These are phyloP conservation scores for Protomyces pachydermus DNA, from an alignment of 1,139 yeast species.

Conservation along the genomic window DNA sequence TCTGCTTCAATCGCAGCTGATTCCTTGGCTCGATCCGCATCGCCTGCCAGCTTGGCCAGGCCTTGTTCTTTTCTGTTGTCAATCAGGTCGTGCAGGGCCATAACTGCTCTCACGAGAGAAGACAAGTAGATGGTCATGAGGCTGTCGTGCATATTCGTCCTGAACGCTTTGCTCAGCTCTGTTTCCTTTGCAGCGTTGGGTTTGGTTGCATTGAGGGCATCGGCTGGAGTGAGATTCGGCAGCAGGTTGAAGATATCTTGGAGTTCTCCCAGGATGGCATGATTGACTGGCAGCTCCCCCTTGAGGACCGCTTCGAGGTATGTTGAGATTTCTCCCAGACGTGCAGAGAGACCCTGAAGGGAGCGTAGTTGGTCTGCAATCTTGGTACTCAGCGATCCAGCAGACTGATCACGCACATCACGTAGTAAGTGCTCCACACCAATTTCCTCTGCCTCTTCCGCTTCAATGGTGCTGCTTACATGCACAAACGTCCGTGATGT, in stretches of 20 bases:
- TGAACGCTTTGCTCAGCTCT: constrained; percentile 66
- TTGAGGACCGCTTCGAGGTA: constrained; percentile 72
- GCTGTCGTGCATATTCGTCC: constrained; percentile 90
- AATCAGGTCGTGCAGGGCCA: constrained; percentile 93
- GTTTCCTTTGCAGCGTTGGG: constrained; percentile 39
- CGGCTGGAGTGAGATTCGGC: constrained; percentile 60
- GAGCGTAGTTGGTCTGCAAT: constrained; percentile 87
- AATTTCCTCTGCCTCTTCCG: constrained; percentile 98
- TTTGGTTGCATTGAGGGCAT: constrained; percentile 29
- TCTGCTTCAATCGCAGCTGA: not conserved
- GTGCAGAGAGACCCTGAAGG: constrained; percentile 75
- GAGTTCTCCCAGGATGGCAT: constrained; percentile 80
- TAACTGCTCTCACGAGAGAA: constrained; percentile 85
- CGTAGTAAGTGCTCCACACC: constrained; percentile 95
- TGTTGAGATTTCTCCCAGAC: constrained; percentile 69
- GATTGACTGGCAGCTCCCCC: constrained; percentile 77
- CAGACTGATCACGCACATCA: constrained; percentile 94
- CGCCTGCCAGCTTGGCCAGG: not conserved
- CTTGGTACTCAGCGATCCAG: constrained; percentile 81
- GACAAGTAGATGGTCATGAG: constrained; percentile 88
- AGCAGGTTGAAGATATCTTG: constrained; percentile 91
- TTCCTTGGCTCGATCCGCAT: not conserved
- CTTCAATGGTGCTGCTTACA: constrained; percentile 86
- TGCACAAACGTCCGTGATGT: constrained; percentile 91
- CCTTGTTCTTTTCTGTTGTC: constrained; percentile 49